phyloP scores from a whole-genome alignment of 129 eudicot genomes.

The Smallanthus sonchifolius region DNA sequence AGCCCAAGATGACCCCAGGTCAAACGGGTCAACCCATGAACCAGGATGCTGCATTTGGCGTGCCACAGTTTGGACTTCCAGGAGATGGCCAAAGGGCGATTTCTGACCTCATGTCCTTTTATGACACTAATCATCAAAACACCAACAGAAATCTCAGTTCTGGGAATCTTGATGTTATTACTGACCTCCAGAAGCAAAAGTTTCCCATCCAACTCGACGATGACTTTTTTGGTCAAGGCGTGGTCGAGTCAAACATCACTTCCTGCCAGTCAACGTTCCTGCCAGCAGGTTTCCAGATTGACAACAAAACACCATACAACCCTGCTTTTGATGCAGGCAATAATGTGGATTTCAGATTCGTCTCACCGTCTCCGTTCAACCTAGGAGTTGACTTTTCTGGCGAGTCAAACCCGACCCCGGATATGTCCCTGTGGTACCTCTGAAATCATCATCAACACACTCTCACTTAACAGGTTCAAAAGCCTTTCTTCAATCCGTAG shows the following conservation, averaged over 20 bases:
- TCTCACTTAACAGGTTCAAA: conserved; percentile 27
- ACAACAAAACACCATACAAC: conserved; percentile 39
- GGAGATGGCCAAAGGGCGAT: conserved; percentile 66
- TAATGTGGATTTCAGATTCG: conserved; percentile 49
- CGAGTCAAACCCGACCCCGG: conserved; percentile 44
- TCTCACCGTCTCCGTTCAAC: conserved; percentile 50
- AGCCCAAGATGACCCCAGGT: conserved; percentile 30
- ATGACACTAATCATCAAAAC: conserved; percentile 51
- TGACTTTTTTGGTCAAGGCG: conserved; percentile 43
- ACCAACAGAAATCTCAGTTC: conserved; percentile 27
- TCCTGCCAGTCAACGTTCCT: conserved; percentile 29
- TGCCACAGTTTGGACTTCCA: conserved; percentile 47
- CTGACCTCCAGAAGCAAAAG: conserved; percentile 43
- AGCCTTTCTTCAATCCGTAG: conserved; percentile 23
- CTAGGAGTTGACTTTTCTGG: conserved; percentile 43
- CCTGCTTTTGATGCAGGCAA: conserved; percentile 39
- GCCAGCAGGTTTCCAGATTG: conserved; percentile 39
- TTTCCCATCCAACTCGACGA: conserved; percentile 44
- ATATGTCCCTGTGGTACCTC: conserved; percentile 47
- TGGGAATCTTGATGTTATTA: conserved; percentile 26
- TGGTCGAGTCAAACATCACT: conserved; percentile 27
- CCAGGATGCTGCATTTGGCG: conserved; percentile 24
- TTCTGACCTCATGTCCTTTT: conserved; percentile 58
- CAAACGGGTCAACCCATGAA: conserved; percentile 35
- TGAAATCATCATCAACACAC: conserved; percentile 25